Evolutionary conservation across 164 flowering plant genomes (phyloP).

Genomic region (Tinospora cordifolia): DNA sequence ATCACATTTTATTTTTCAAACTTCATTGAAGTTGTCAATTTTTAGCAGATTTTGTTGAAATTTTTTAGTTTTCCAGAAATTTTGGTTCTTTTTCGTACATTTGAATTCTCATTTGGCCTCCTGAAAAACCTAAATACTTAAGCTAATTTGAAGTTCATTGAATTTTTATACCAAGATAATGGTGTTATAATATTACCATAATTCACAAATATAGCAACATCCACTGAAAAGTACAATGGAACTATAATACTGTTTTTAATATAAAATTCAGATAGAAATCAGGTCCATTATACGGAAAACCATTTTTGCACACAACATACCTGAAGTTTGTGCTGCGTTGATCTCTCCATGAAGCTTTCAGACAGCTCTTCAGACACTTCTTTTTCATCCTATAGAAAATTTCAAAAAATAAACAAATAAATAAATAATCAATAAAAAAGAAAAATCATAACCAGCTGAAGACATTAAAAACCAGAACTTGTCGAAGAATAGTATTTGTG

Average conservation of each 20-base stretch:
- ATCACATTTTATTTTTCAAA: no score
- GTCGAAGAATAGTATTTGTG: background rate
- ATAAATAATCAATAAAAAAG: background rate
- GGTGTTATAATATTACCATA: background rate
- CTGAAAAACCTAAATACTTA: no score
- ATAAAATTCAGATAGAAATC: background rate
- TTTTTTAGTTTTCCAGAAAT: no score
- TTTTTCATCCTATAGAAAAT: slow-evolving; percentile 47
- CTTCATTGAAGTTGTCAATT: no score
- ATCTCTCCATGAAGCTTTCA: slow-evolving; percentile 38
- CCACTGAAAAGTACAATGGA: background rate
- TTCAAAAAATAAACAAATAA: background rate
- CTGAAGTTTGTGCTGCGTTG: slow-evolving; percentile 76
- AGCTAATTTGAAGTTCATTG: no score
- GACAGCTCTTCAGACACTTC: slow-evolving; percentile 29
- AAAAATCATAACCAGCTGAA: background rate
- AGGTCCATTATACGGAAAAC: background rate
- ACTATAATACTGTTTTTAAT: background rate
- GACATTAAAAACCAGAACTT: no score
- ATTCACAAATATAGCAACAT: background rate
- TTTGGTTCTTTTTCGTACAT: no score
- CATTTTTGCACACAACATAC: slow-evolving; percentile 24
- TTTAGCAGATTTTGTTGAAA: no score
- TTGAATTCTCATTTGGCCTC: no score
- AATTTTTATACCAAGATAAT: background rate